Conservation (phyloP, 2,329 filamentous ascomycete species). For the Aspergillus ochraceus region DNA sequence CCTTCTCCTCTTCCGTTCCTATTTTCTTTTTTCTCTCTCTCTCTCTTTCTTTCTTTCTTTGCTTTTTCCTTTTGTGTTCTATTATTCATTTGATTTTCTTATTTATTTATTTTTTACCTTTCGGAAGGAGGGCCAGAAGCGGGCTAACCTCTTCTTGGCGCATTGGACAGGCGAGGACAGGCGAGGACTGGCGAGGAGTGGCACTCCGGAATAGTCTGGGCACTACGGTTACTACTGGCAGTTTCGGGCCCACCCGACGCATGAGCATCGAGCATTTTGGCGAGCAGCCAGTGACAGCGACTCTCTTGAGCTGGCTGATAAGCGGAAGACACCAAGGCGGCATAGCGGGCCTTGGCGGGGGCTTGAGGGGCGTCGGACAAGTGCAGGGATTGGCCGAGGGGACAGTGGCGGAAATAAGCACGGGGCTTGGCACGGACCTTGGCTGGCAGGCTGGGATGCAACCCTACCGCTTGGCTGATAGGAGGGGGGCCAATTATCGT, state of each 20-base stretch:
- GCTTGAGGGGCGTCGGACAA: neutral
- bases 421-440: conserved; percentile 15
- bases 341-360: neutral
- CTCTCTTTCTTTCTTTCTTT: no score
- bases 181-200: no score
- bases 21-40: no score
- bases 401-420: conserved; percentile 2
- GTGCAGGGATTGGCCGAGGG: neutral
- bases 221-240: no score
- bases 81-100: neutral
- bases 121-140: neutral
- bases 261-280: no score
- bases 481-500: conserved; percentile 2
- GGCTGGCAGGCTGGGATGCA: conserved; percentile 26
- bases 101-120: neutral
- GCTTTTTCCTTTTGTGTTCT: neutral
- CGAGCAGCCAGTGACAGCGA: neutral
- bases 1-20: no score
- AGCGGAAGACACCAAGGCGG: neutral
- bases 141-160: no score
- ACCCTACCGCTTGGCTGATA: conserved; percentile 23
- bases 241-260: neutral
- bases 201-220: no score
- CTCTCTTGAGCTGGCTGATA: neutral
- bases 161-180: no score